phyloP scores from a whole-genome alignment of 305 asterid species.

The Rubia peregrina region DNA sequence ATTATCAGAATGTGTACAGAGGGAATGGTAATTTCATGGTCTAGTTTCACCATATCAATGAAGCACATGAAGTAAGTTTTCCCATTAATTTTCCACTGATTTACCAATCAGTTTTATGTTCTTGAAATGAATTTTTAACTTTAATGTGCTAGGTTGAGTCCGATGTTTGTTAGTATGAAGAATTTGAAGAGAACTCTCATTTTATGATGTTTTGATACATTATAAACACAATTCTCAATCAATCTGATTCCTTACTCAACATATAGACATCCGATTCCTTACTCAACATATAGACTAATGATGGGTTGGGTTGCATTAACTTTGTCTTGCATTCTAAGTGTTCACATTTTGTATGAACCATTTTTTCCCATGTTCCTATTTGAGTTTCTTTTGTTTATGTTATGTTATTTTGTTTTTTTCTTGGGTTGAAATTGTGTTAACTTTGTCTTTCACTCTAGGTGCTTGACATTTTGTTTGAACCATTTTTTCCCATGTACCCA shows the following conservation, averaged over 20 bases:
- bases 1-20: constrained; percentile 94
- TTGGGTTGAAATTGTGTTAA: too few species aligned
- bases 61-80: constrained; percentile 77
- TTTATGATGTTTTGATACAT: not conserved
- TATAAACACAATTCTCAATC: not conserved
- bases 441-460: too few species aligned
- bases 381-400: too few species aligned
- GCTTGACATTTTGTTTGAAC: too few species aligned
- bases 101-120: not conserved
- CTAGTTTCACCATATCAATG: constrained; percentile 69
- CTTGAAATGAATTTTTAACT: not conserved
- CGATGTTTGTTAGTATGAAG: not conserved
- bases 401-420: too few species aligned
- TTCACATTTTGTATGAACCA: too few species aligned
- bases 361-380: too few species aligned
- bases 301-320: too few species aligned
- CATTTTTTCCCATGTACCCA: too few species aligned
- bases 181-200: not conserved
- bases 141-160: not conserved
- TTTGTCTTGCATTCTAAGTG: too few species aligned
- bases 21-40: constrained; percentile 46
- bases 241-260: not conserved
- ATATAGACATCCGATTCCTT: not conserved
- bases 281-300: not conserved
- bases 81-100: not conserved